Base-by-base conservation (phyloP, 164 flowering plant genomes). In the Amborella trichopoda region DNA sequence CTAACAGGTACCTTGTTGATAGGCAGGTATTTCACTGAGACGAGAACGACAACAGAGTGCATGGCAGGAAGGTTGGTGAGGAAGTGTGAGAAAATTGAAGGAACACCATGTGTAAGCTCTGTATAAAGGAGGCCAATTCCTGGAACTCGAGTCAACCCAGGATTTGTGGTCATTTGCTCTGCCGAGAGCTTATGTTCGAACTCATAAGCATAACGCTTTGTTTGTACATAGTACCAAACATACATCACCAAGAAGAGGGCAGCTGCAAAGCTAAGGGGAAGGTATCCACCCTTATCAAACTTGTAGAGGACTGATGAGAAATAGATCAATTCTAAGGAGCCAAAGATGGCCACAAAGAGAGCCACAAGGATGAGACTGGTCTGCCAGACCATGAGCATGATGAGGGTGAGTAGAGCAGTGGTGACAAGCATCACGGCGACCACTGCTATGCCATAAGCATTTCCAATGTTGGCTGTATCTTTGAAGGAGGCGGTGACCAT, bases 401-500 rank as follows among this genome's bases (percentile, higher is more conserved):
- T 55, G 5, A 61, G 27, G 1, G 50, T 54, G 6, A 61, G 48
- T 18, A 61, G 40, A 3, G 60, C 49, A 2, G 60, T 26, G 3
- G 60, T 61, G 3, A 61, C 52, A 16, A 50, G 14, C 65, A 55
- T 55, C n/a, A 55, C 65, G n/a, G 30, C 50, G 17, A 55, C 56
- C 28, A 61, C 65, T 1, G 65, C 65, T 22, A 61, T 61, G 55
- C 65, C 60, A 32, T 61, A 61, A 12, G 65, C 65, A 24, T 61
- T 45, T 8, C 60, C 65, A 3, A 61, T 55, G 28, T 50, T 61
- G 25, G 48, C 27, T 12, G 65, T 54, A 14, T 50, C 52, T 37
- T 50, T 61, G 52, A 61, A 61, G 6, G 48, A 25, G 1, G 48
- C 42, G 8, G 59, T 50, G 28, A 55, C 65, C 23, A 49, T 16